Percentiles rank a stretch among this genome's conserved stretches.
These are phyloP conservation scores for Cystobasidium tubakii DNA, from an alignment of 768 basidiomycete species.

Conservation along the genomic window DNA sequence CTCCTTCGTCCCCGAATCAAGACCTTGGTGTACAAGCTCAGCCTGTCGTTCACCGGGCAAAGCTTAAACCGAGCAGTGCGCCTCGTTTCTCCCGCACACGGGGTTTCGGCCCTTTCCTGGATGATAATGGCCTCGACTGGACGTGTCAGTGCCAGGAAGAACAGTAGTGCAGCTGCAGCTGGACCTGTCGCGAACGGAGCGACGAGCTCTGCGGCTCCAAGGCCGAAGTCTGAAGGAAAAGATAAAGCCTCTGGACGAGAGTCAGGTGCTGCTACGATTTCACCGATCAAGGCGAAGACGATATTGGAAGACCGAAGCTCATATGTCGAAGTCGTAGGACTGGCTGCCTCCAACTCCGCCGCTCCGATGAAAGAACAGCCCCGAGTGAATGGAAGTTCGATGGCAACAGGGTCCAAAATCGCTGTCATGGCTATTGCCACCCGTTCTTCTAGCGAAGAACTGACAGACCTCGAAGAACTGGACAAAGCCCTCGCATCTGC, in stretches of 20 bases:
- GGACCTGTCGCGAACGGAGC: not conserved
- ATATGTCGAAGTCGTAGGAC: not conserved
- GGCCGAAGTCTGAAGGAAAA: not conserved
- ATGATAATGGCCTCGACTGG: not conserved
- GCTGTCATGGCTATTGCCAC: not conserved
- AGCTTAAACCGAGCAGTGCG: not conserved
- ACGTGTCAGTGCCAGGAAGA: not conserved
- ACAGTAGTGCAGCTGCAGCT: not conserved
- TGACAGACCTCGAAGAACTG: conserved; percentile 25
- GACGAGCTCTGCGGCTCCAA: not conserved
- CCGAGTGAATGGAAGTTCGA: not conserved
- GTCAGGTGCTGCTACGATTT: not conserved
- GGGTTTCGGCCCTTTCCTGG: not conserved
- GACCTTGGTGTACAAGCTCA: too few relatives aligned
- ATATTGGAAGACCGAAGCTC: not conserved
- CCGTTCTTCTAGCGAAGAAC: not conserved
- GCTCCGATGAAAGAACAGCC: not conserved
- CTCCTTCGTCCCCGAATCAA: too few relatives aligned
- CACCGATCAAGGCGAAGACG: not conserved
- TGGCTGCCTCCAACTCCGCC: not conserved
- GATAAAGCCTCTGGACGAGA: not conserved
- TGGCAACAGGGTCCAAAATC: not conserved
- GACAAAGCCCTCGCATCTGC: not conserved
- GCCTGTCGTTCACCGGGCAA: too few relatives aligned
- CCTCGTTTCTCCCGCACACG: not conserved